Evolutionary conservation across 2,329 filamentous ascomycete species (phyloP).

Genomic region (Tolypocladium tundrense): DNA sequence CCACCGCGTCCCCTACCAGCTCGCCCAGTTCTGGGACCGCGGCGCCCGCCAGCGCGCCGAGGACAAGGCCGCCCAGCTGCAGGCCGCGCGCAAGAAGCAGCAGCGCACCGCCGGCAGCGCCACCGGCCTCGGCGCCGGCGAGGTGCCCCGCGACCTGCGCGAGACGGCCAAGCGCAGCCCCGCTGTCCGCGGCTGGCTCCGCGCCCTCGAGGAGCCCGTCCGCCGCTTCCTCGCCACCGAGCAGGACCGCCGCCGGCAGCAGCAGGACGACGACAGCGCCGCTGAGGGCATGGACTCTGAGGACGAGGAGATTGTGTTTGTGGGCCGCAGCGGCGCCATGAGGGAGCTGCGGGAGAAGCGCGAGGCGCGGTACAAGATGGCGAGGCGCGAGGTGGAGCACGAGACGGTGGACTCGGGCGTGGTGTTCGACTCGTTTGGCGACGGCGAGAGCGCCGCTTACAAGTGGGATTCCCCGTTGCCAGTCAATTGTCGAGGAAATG

Average conservation of each 20-base stretch:
- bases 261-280: slow-evolving; percentile 13
- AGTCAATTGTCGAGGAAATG: neutral
- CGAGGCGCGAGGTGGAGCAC: slow-evolving; percentile 41
- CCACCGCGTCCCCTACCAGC: slow-evolving; percentile 74
- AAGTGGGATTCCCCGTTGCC: slow-evolving; percentile 46
- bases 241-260: slow-evolving; percentile 3
- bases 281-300: slow-evolving; percentile 33
- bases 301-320: slow-evolving; percentile 88
- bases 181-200: slow-evolving; percentile 69
- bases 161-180: slow-evolving; percentile 70
- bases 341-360: slow-evolving; percentile 25
- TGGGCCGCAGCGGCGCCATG: slow-evolving; percentile 59
- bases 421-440: slow-evolving; percentile 70
- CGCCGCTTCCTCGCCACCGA: slow-evolving; percentile 59
- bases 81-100: slow-evolving; percentile 34
- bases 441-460: slow-evolving; percentile 69
- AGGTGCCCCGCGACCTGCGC: slow-evolving; percentile 71
- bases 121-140: slow-evolving; percentile 35
- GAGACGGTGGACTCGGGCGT: slow-evolving; percentile 53
- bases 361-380: slow-evolving; percentile 34
- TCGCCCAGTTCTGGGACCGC: slow-evolving; percentile 75
- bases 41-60: slow-evolving; percentile 40
- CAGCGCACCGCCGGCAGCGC: slow-evolving; percentile 29
- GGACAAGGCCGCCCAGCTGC: slow-evolving; percentile 29
- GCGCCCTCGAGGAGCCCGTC: slow-evolving; percentile 77